Evolutionary conservation across 163 green algal species (phyloP), one percentile per base, ranked within the genome.

Genomic region (Chlamydomonas reinhardtii): DNA sequence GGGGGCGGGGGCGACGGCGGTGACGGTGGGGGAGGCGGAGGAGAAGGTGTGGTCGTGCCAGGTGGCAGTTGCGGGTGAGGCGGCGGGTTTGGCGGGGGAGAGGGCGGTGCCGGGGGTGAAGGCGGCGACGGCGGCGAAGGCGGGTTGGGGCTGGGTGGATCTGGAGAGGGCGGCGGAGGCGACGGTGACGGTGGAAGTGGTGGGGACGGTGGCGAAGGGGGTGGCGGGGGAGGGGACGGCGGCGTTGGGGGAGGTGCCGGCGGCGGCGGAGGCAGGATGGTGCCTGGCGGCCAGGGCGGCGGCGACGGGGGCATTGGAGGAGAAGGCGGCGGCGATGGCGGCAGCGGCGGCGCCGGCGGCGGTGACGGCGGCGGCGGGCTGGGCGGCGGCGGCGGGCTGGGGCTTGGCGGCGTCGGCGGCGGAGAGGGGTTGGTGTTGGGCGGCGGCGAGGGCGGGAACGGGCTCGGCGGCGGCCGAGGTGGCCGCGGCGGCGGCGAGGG

Each of bases 101-200:
- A 27, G 12, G 66, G 66, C 66, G 64, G 64, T 9, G 64, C 11
- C 25, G 59, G 27, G 3, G 72, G 76, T 3, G 61, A 66, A 66
- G 76, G 74, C 35, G 74, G 59, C n/a, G 64, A 37, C 25, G 59
- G 27, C 15, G 72, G 76, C 0, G 61, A 66, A 66, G 76, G 74
- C 35, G 74, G 59, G 32, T 19, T 73, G 22, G 76, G 61, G 61
- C 61, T 66, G 61, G 64, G 76, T 31, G 39, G 66, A 16, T 65
- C 61, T 14, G 66, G 79, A 4, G 74, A 39, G 14, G 66, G 31
- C 16, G 66, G 66, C 66, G 14, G 17, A 8, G 66, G 31, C 2
- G 66, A 31, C 2, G 66, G 31, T 8, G 31, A 27, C 12, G 66
- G 66, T 1, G 66, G 16, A 15, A 15, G 66, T 1, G 70, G 16